A percentile compares a stretch with the other conserved stretches of the same genome.
phyloP scores from a whole-genome alignment of 768 basidiomycete species.

The Calvatia gigantea region DNA sequence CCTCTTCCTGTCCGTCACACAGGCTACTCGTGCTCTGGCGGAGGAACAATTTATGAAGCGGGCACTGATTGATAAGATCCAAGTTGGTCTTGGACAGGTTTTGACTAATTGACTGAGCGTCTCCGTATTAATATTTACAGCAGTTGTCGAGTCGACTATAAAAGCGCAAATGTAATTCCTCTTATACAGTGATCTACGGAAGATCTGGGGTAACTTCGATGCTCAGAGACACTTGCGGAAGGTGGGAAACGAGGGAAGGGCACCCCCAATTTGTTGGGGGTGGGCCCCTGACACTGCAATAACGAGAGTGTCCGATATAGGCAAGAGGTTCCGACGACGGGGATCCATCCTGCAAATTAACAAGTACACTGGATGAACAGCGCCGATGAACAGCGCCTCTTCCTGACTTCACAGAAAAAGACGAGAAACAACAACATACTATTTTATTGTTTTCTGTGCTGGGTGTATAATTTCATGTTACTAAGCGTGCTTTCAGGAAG shows the following conservation, averaged over 20 bases:
- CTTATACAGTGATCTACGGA: background rate
- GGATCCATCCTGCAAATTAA: constrained; percentile 5
- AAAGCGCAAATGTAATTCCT: background rate
- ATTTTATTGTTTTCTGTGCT: no score
- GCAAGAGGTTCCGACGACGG: constrained; percentile 8
- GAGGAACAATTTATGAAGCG: constrained; percentile 98
- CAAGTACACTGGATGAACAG: background rate
- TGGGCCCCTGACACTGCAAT: constrained; percentile 2
- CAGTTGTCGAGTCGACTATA: background rate
- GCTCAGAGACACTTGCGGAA: background rate
- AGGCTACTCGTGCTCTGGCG: constrained; percentile 84
- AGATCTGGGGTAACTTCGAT: constrained; percentile 4
- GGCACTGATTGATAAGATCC: constrained; percentile 91
- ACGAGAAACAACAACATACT: no score
- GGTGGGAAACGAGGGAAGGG: constrained; percentile 6
- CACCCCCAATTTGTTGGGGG: constrained; percentile 2
- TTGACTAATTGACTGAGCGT: background rate
- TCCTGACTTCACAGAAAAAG: background rate
- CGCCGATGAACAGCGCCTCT: background rate
- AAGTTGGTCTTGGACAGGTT: constrained; percentile 51
- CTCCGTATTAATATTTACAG: background rate
- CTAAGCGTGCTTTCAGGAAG: background rate
- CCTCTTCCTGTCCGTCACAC: constrained; percentile 13
- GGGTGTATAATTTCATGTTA: background rate
- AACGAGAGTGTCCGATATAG: constrained; percentile 4